These are phyloP conservation scores for Pseudozyma thailandica DNA, from an alignment of 1,284 basidiomycete genomes.

Conservation along the genomic window DNA sequence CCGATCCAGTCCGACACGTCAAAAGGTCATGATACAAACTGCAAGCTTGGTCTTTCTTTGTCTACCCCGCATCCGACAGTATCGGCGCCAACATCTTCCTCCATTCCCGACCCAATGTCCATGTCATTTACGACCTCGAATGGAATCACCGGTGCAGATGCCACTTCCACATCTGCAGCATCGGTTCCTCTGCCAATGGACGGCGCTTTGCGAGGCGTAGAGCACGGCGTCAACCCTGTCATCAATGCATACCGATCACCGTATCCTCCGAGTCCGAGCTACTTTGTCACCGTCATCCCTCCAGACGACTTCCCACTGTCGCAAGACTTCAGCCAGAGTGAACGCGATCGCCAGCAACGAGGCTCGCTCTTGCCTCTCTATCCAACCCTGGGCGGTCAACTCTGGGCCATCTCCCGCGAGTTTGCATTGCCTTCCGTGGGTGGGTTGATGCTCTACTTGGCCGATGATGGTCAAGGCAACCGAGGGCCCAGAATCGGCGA, in stretches of 20 bases:
- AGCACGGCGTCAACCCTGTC: slow-evolving; percentile 40
- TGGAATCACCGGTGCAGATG: neutral
- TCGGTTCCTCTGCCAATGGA: slow-evolving; percentile 2
- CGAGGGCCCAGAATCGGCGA: slow-evolving; percentile 64
- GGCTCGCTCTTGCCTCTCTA: slow-evolving; percentile 64
- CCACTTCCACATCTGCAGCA: neutral
- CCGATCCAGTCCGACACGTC: slow-evolving; percentile 3
- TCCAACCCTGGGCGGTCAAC: slow-evolving; percentile 63
- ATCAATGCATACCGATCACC: slow-evolving; percentile 36
- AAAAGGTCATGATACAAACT: neutral
- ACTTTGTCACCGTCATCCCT: slow-evolving; percentile 57
- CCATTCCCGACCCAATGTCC: neutral
- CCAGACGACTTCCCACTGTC: slow-evolving; percentile 40
- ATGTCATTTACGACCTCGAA: slow-evolving; percentile 11
- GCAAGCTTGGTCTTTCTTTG: slow-evolving; percentile 11
- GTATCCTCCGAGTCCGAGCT: slow-evolving; percentile 37
- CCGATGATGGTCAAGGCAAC: slow-evolving; percentile 62
- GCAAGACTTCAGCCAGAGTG: slow-evolving; percentile 14
- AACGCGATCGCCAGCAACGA: slow-evolving; percentile 42
- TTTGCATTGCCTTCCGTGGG: slow-evolving; percentile 64
- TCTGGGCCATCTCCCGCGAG: slow-evolving; percentile 66
- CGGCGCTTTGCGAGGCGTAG: slow-evolving; percentile 5
- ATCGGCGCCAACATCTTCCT: slow-evolving; percentile 2
- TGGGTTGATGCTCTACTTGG: slow-evolving; percentile 60
- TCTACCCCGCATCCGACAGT: slow-evolving; percentile 3